Base-by-base conservation (phyloP, 257 asterid species). In the Perilla frutescens region DNA sequence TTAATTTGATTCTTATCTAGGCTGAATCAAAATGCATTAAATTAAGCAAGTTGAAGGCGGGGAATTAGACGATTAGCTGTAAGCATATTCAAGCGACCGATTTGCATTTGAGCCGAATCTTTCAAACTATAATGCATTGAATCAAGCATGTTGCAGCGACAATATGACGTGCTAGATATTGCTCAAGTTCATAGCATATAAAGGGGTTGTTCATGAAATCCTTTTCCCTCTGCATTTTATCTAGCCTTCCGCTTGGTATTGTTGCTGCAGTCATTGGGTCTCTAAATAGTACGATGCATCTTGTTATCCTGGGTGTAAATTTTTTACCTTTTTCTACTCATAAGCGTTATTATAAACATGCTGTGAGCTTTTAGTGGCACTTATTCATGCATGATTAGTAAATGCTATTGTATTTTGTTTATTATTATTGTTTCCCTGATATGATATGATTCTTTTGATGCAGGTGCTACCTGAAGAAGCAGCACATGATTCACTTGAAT, bases 381-480 rank as follows among this genome's bases (percentile, higher is more conserved):
- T 49, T 47, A 8, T 40, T 50, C 71, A 53, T 31, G 60, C 44
- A 29, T 71, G 55, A 36, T 44, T 60, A 39, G 44, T 40, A 59
- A 36, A 5, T 62, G 55, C 62, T 15, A 64, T 43, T 62, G 36
- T 71, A 9, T 48, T 2, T 36, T 63, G 55, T 8, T 50, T 60
- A 15, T 68, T 73, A n/a, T 36, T 51, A 45, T 34, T 20, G 48
- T 63, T 58, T 56, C 70, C 77, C 66, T 56, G 60, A 71, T 72
- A 62, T 48, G 48, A 70, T 75, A 61, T 26, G 32, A 37, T 70
- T 68, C 47, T 56, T 53, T 79, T 49, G 41, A 47, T 78, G 74
- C 84, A 86, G 91, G 69, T 77, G 67, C 59, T 37, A 73, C 48
- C 79, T 71, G 81, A 63, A 47, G 85, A 75, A 57, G 83, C 85